phyloP scores from a whole-genome alignment of 208 protist species.

The Polymyxa betae region DNA sequence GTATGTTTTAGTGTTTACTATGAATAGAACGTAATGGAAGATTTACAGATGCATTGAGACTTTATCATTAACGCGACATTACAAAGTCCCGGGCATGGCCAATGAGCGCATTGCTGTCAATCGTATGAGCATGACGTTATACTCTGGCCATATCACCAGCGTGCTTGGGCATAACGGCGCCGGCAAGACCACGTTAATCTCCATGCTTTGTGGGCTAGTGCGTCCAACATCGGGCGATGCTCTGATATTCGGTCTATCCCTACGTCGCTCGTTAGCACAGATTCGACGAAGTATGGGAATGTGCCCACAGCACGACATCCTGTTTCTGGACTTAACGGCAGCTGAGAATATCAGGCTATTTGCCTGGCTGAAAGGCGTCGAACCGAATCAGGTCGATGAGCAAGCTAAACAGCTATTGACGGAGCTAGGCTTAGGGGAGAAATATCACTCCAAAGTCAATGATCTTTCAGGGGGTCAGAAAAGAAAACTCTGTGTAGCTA shows the following conservation, averaged over 20 bases:
- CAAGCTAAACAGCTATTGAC: conserved; percentile 43
- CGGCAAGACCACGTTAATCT: conserved; percentile 68
- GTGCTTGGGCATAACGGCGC: conserved; percentile 67
- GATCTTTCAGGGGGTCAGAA: conserved; percentile 64
- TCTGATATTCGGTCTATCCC: conserved; percentile 62
- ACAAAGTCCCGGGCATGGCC: conserved; percentile 16
- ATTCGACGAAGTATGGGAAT: conserved; percentile 69
- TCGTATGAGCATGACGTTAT: conserved; percentile 56
- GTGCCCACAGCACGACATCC: conserved; percentile 73
- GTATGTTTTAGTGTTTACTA: background rate
- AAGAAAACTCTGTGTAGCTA: conserved; percentile 67
- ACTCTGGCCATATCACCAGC: conserved; percentile 56
- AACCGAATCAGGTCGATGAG: background rate
- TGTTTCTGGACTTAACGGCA: conserved; percentile 69
- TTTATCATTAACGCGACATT: background rate
- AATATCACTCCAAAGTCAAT: conserved; percentile 17
- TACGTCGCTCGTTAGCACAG: conserved; percentile 56
- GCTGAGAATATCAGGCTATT: conserved; percentile 64
- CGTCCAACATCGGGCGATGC: conserved; percentile 61
- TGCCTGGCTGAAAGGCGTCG: conserved; percentile 51
- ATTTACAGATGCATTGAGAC: background rate
- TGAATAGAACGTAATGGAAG: background rate
- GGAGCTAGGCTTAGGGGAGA: conserved; percentile 59
- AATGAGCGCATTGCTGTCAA: conserved; percentile 59
- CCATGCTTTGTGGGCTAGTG: conserved; percentile 68